These are phyloP conservation scores for Ganoderma leucocontextum DNA, from an alignment of 1,284 basidiomycete species.

Conservation along the genomic window DNA sequence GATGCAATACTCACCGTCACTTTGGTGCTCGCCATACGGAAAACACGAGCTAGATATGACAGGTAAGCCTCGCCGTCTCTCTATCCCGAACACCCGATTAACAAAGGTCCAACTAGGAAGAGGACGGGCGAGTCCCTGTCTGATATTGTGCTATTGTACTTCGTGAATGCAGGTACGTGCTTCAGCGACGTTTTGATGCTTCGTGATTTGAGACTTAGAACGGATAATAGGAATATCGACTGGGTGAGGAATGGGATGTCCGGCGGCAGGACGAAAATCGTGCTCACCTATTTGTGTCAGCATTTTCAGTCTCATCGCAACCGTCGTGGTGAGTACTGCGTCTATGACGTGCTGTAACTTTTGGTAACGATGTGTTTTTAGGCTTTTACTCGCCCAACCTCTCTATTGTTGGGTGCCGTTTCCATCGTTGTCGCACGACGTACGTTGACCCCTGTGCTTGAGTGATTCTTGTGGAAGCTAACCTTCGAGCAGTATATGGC, in stretches of 20 bases:
- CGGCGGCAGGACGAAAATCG: not conserved
- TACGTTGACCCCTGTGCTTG: not conserved
- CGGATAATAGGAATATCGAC: not conserved
- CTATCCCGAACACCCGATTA: not conserved
- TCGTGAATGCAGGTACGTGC: not conserved
- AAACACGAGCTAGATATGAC: conserved; percentile 4
- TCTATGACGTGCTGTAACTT: no score
- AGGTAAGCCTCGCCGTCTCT: not conserved
- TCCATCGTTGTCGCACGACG: not conserved
- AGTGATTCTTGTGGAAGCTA: not conserved
- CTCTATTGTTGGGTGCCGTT: not conserved
- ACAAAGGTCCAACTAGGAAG: not conserved
- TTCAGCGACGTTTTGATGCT: not conserved
- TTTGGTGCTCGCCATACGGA: conserved; percentile 5
- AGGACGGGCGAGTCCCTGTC: not conserved
- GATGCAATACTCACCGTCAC: not conserved
- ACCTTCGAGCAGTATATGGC: conserved; percentile 1
- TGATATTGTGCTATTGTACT: not conserved
- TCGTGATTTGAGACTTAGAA: not conserved
- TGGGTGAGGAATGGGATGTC: not conserved
- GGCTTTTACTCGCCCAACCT: not conserved
- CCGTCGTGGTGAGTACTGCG: not conserved
- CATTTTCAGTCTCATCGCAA: not conserved
- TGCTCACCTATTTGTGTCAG: not conserved
- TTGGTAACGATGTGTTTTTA: not conserved